phyloP scores from a whole-genome alignment of 1,284 basidiomycete genomes.

The Pyrrhoderma noxium region DNA sequence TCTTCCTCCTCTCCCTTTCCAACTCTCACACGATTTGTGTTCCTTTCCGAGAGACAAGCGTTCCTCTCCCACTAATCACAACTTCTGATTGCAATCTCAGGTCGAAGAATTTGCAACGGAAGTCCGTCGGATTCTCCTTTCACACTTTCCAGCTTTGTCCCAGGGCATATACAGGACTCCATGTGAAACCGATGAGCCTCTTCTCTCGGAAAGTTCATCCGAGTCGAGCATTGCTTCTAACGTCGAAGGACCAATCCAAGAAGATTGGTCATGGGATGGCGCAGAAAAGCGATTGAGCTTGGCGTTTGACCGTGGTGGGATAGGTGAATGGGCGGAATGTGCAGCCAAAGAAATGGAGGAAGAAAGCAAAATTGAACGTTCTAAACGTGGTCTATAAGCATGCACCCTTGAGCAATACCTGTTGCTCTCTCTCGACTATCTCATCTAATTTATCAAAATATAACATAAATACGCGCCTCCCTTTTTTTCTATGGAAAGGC shows the following conservation, averaged over 20 bases:
- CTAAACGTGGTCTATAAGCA: conserved; percentile 3
- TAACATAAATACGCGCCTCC: too few species aligned
- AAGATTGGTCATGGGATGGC: conserved; percentile 7
- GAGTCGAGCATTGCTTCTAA: background rate
- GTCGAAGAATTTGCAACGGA: conserved; percentile 15
- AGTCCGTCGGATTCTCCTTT: conserved; percentile 8
- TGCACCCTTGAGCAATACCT: too few species aligned
- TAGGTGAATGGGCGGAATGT: conserved; percentile 11
- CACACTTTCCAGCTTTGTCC: conserved; percentile 11
- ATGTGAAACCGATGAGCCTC: background rate
- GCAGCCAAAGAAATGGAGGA: conserved; percentile 13
- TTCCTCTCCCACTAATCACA: too few species aligned
- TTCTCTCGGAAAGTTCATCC: background rate
- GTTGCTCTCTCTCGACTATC: too few species aligned
- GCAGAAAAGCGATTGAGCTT: conserved; percentile 11
- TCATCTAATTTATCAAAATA: too few species aligned
- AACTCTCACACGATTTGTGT: background rate
- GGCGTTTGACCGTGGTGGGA: conserved; percentile 14
- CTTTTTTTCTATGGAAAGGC: too few species aligned
- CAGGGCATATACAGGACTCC: conserved; percentile 11
- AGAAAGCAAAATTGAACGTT: conserved; percentile 5
- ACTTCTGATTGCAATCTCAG: conserved; percentile 2
- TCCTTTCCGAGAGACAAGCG: background rate
- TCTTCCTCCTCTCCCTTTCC: background rate
- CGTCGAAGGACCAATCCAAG: background rate